Evolutionary conservation across 495 filamentous ascomycete species (phyloP).

Genomic region (Penicillium crystallinum): DNA sequence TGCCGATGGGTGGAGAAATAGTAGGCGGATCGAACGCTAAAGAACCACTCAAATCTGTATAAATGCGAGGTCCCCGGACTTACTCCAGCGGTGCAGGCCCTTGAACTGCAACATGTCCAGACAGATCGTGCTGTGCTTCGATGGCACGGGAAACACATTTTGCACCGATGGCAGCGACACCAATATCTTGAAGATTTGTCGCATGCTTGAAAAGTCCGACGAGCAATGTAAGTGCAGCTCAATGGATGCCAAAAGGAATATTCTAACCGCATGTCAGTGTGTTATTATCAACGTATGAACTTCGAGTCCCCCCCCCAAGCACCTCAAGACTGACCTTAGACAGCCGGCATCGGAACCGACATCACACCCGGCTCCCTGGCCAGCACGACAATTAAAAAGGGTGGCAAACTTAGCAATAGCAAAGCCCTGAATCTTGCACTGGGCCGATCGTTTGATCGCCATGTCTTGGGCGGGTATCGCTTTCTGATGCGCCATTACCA

Average conservation of each 20-base stretch:
- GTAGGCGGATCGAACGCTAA: background rate
- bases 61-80: background rate
- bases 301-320: background rate
- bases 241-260: background rate
- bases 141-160: slow-evolving; percentile 10
- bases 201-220: slow-evolving; percentile 4
- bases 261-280: background rate
- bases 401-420: slow-evolving; percentile 51
- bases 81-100: background rate
- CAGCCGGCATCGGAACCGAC: slow-evolving; percentile 38
- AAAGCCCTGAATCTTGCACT: slow-evolving; percentile 74
- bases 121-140: slow-evolving; percentile 9
- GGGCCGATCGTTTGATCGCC: slow-evolving; percentile 67
- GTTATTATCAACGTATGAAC: slow-evolving; percentile 9
- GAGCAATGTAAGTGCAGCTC: slow-evolving; percentile 1
- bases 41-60: background rate
- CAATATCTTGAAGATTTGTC: slow-evolving; percentile 8
- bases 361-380: slow-evolving; percentile 4
- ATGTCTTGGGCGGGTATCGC: slow-evolving; percentile 77
- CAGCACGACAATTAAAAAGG: background rate
- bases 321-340: slow-evolving; percentile 21
- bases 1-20: background rate
- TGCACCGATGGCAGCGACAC: slow-evolving; percentile 2
- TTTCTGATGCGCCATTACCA: slow-evolving; percentile 87
- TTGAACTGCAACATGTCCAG: background rate